A percentile compares a stretch with the other conserved stretches of the same genome.
These are phyloP conservation scores for Pyrus betulifolia DNA, from an alignment of 306 rosid genomes.

Conservation along the genomic window DNA sequence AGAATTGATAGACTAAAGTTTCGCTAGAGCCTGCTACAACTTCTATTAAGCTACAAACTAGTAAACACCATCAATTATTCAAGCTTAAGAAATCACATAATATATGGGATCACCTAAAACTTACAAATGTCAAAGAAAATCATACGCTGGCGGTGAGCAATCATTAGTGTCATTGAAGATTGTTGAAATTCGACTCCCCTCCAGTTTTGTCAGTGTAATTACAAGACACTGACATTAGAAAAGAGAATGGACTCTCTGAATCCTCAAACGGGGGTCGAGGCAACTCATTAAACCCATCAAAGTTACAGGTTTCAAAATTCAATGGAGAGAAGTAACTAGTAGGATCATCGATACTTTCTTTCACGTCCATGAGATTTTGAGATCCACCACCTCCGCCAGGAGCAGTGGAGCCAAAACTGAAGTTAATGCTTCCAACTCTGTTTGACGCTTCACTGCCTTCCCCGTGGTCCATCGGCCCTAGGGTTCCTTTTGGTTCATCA, in stretches of 20 bases:
- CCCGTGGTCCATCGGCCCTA: conserved; percentile 27
- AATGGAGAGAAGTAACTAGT: conserved; percentile 63
- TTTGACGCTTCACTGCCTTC: conserved; percentile 36
- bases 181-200: conserved; percentile 47
- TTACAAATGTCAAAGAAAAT: conserved; percentile 24
- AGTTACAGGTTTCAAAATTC: conserved; percentile 71
- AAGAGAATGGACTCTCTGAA: conserved; percentile 63
- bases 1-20: not conserved
- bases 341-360: conserved; percentile 69
- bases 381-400: conserved; percentile 31
- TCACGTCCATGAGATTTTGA: conserved; percentile 44
- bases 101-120: conserved; percentile 20
- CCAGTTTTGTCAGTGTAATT: conserved; percentile 54
- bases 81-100: conserved; percentile 30
- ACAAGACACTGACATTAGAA: conserved; percentile 61
- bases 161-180: conserved; percentile 7
- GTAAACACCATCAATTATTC: conserved; percentile 19
- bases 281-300: conserved; percentile 75
- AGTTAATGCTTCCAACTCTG: conserved; percentile 42
- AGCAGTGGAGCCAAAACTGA: conserved; percentile 49
- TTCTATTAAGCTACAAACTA: not conserved
- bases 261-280: conserved; percentile 82
- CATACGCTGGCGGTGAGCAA: not conserved
- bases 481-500: conserved; percentile 53
- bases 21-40: not conserved